Evolutionary conservation across 805 yeast genomes (phyloP).

Genomic region (Candida nitratophila): DNA sequence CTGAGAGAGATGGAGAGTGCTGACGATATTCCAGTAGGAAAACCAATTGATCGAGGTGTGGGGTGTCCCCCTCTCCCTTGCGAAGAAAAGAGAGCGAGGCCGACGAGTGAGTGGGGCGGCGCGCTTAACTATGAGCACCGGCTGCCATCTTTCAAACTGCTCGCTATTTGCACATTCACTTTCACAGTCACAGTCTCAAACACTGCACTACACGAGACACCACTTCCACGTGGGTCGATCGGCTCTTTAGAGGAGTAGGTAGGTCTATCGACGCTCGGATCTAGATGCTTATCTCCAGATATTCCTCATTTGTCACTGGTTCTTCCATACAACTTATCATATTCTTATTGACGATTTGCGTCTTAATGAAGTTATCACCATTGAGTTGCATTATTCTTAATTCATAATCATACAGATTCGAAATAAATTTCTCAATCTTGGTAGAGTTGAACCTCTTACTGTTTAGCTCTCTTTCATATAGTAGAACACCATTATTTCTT

Average conservation of each 20-base stretch:
- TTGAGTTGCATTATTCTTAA: constrained; percentile 2
- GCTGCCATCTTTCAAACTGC: too few species aligned
- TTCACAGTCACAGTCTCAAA: too few species aligned
- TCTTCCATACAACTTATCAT: not conserved
- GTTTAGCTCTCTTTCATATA: constrained; percentile 9
- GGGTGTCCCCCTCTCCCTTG: too few species aligned
- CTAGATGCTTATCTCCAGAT: constrained; percentile 1
- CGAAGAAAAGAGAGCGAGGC: too few species aligned
- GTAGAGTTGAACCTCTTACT: constrained; percentile 10
- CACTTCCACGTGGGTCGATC: not conserved
- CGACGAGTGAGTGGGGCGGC: too few species aligned
- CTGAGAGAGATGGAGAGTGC: not conserved
- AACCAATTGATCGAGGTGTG: not conserved
- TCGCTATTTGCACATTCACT: too few species aligned
- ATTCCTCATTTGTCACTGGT: not conserved
- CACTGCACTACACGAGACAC: too few species aligned
- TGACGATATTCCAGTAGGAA: too few species aligned
- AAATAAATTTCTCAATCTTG: constrained; percentile 14
- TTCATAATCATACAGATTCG: constrained; percentile 17
- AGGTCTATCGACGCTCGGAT: too few species aligned
- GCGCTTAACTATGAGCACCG: too few species aligned
- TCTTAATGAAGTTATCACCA: not conserved
- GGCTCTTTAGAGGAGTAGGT: too few species aligned
- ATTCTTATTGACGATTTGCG: not conserved
- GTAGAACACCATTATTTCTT: constrained; percentile 6